Evolutionary conservation across 345 rosid species (phyloP).

Genomic region (Camelina neglecta): DNA sequence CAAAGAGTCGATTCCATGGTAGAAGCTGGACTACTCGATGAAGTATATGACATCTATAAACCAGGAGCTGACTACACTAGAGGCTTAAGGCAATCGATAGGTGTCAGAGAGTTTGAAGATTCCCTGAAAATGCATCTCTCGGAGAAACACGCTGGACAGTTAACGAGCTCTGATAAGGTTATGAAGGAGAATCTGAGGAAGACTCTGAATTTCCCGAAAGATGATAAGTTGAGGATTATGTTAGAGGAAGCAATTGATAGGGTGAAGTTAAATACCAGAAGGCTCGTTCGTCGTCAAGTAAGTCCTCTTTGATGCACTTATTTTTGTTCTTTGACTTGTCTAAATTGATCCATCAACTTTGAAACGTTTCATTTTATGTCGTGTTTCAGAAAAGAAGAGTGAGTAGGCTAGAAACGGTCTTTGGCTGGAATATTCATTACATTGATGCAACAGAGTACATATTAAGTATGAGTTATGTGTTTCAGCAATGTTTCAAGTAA

Average conservation of each 20-base stretch:
- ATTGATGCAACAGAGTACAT: slow-evolving; percentile 76
- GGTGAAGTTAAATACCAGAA: slow-evolving; percentile 79
- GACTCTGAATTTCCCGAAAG: slow-evolving; percentile 44
- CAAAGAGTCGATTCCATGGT: slow-evolving; percentile 90
- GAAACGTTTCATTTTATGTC: neutral
- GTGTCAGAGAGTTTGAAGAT: slow-evolving; percentile 81
- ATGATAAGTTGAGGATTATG: slow-evolving; percentile 52
- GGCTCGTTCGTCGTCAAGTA: slow-evolving; percentile 93
- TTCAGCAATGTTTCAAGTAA: neutral
- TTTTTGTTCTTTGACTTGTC: neutral
- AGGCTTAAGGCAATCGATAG: slow-evolving; percentile 91
- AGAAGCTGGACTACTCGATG: slow-evolving; percentile 73
- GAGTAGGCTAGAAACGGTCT: slow-evolving; percentile 59
- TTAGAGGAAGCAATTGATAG: slow-evolving; percentile 71
- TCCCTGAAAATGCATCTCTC: slow-evolving; percentile 53
- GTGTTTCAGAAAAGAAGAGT: slow-evolving; percentile 77
- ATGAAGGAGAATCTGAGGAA: slow-evolving; percentile 53
- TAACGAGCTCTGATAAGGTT: slow-evolving; percentile 34
- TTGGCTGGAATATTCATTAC: slow-evolving; percentile 81
- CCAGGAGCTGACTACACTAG: slow-evolving; percentile 70
- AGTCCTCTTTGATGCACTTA: slow-evolving; percentile 38
- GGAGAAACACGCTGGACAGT: neutral
- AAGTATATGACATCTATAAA: slow-evolving; percentile 75
- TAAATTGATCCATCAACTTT: neutral
- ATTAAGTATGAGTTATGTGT: slow-evolving; percentile 51